Conservation (phyloP, 192 early-diverging fungal species). For the Coemansia biformis region DNA sequence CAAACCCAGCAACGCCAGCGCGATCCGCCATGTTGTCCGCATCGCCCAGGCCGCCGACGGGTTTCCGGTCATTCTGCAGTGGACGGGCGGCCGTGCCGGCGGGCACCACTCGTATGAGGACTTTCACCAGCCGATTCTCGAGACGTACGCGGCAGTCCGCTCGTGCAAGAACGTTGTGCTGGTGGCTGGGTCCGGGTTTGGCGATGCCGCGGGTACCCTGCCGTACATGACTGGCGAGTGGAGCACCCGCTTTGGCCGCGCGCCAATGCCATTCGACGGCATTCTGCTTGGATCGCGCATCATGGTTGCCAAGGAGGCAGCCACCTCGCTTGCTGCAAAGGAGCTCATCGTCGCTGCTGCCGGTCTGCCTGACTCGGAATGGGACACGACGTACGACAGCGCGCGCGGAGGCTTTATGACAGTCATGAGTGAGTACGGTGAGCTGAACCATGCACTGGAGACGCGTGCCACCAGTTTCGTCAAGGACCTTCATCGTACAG, state of each 20-base stretch:
- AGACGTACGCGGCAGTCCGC: too few species aligned
- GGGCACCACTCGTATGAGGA: slow-evolving; percentile 98
- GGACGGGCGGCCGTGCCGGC: slow-evolving; percentile 86
- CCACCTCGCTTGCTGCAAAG: slow-evolving; percentile 74
- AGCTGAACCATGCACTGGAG: slow-evolving; percentile 90
- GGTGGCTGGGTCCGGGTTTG: too few species aligned
- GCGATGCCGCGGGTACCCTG: too few species aligned
- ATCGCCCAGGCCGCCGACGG: slow-evolving; percentile 77
- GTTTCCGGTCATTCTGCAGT: slow-evolving; percentile 82
- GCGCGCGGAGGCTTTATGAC: slow-evolving; percentile 78
- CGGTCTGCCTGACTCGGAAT: slow-evolving; percentile 74
- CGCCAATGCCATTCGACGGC: too few species aligned
- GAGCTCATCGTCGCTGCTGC: too few species aligned
- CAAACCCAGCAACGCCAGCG: slow-evolving; percentile 74
- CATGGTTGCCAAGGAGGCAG: slow-evolving; percentile 88
- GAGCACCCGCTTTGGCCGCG: too few species aligned
- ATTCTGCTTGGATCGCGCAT: slow-evolving; percentile 89
- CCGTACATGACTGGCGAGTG: too few species aligned
- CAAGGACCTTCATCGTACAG: too few species aligned
- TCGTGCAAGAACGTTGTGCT: slow-evolving; percentile 72
- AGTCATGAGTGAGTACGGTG: slow-evolving; percentile 82
- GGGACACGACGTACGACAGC: slow-evolving; percentile 79
- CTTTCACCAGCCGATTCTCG: slow-evolving; percentile 84
- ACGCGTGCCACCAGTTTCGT: too few species aligned
- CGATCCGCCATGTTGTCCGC: slow-evolving; percentile 77